Conservation (phyloP, 169 alveolate species). For the Eimeria acervulina region DNA sequence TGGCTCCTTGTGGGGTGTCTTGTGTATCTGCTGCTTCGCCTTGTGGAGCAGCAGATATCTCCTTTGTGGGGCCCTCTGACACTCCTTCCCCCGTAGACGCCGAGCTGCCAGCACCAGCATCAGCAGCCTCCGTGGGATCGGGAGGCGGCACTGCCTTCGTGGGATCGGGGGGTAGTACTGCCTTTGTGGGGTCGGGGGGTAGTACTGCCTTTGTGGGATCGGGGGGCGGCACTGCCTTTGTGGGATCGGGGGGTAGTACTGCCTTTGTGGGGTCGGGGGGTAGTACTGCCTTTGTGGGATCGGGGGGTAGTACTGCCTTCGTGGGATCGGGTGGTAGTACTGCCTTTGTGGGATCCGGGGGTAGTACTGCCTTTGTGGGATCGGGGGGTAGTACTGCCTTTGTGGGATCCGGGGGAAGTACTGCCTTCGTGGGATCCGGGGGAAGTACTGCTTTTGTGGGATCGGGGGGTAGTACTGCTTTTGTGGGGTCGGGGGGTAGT, state of each 20-base stretch:
- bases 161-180: slow-evolving; percentile 40
- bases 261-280: slow-evolving; percentile 65
- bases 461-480: slow-evolving; percentile 28
- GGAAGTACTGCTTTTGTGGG: slow-evolving; percentile 40
- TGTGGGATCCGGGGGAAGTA: slow-evolving; percentile 44
- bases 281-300: slow-evolving; percentile 20
- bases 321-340: slow-evolving; percentile 43
- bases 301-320: slow-evolving; percentile 31
- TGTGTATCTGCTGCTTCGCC: neutral
- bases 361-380: slow-evolving; percentile 39
- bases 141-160: slow-evolving; percentile 11
- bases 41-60: neutral
- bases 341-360: slow-evolving; percentile 43
- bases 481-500: slow-evolving; percentile 60
- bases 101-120: neutral
- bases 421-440: slow-evolving; percentile 61
- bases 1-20: neutral
- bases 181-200: slow-evolving; percentile 36
- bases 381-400: slow-evolving; percentile 59
- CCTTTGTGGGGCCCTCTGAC: neutral
- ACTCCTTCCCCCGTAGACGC: neutral
- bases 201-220: slow-evolving; percentile 42
- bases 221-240: slow-evolving; percentile 19
- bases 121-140: slow-evolving; percentile 10
- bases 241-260: slow-evolving; percentile 41